Evolutionary conservation across 2,329 filamentous ascomycete genomes (phyloP).

Genomic region (Trichoderma hamatum): DNA sequence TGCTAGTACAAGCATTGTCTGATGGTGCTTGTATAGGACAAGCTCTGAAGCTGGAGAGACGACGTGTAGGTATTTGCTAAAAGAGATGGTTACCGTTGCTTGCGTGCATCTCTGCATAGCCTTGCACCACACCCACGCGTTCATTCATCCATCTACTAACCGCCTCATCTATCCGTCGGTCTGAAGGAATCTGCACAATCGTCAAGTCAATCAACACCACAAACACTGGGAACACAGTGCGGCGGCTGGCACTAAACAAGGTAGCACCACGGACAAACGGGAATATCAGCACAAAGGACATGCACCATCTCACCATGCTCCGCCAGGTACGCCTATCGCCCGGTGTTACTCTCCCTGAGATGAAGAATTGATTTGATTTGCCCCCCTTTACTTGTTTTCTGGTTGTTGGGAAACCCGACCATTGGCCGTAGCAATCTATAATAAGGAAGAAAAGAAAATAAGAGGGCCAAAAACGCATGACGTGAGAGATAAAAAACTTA

Average conservation of each 20-base stretch:
- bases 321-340: not conserved
- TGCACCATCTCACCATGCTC: not conserved
- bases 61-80: no score
- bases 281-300: not conserved
- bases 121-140: not conserved
- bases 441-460: not conserved
- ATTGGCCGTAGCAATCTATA: not conserved
- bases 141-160: not conserved
- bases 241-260: not conserved
- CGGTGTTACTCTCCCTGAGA: not conserved
- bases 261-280: not conserved
- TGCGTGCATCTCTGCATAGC: not conserved
- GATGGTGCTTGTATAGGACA: not conserved
- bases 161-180: not conserved
- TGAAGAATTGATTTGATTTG: not conserved
- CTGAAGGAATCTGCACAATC: not conserved
- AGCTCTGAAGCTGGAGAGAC: no score
- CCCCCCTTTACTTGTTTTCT: not conserved
- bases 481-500: not conserved
- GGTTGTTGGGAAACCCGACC: not conserved
- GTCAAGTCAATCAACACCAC: not conserved
- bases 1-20: not conserved
- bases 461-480: slow-evolving; percentile 1
- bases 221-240: not conserved
- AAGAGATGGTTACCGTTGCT: not conserved